A percentile compares a stretch with the other conserved stretches of the same genome.
Conservation (phyloP, 257 asterid species). For the Solanum chmielewskii region DNA sequence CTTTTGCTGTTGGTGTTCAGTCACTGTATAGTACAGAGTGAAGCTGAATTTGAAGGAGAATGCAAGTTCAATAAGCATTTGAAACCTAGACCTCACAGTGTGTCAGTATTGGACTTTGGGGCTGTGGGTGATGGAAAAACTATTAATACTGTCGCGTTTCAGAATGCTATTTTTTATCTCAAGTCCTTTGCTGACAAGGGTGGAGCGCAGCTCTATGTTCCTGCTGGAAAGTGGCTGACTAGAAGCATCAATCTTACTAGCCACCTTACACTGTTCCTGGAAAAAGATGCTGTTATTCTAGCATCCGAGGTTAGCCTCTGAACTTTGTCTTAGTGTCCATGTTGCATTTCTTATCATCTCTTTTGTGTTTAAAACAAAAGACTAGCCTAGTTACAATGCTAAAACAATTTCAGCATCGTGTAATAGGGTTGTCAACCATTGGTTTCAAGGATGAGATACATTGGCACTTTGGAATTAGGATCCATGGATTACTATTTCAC, state of each 20-base stretch:
- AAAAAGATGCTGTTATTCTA: constrained; percentile 75
- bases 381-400: neutral
- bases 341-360: neutral
- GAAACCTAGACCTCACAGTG: constrained; percentile 97
- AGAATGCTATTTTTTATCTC: constrained; percentile 92
- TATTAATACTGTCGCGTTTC: constrained; percentile 76
- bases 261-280: constrained; percentile 90
- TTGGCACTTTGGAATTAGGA: neutral
- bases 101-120: constrained; percentile 81
- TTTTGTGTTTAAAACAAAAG: neutral
- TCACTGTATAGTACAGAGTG: constrained; percentile 2
- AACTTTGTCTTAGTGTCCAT: neutral
- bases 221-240: constrained; percentile 83
- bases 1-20: constrained; percentile 44
- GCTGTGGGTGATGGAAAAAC: constrained; percentile 95
- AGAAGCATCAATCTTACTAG: constrained; percentile 90
- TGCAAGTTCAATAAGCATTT: constrained; percentile 61
- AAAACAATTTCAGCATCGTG: neutral
- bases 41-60: constrained; percentile 40
- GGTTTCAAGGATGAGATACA: neutral
- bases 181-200: constrained; percentile 95
- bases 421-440: neutral
- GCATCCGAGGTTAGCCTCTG: constrained; percentile 62
- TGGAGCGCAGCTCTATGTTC: constrained; percentile 96
- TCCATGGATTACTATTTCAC: neutral